Percentiles rank a stretch among this genome's conserved stretches.
phyloP scores from a whole-genome alignment of 2,329 filamentous ascomycete species.

The Pseudogymnoascus sp. region DNA sequence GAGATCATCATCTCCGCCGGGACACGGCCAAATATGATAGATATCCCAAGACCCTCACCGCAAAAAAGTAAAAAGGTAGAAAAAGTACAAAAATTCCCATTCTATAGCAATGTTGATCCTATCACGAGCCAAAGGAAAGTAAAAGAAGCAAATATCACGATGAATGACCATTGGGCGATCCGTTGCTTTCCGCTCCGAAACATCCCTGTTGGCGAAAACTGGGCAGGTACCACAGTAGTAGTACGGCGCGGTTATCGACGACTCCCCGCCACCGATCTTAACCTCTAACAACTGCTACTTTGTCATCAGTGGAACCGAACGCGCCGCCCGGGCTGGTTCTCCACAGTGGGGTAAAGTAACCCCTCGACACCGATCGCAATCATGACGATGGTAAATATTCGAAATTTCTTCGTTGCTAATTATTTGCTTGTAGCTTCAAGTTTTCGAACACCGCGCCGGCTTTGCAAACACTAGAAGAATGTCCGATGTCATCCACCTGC shows the following conservation, averaged over 20 bases:
- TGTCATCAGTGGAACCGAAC: neutral
- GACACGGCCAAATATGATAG: neutral
- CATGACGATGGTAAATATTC: slow-evolving; percentile 3
- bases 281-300: neutral
- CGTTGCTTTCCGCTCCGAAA: neutral
- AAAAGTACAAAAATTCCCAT: neutral
- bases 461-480: neutral
- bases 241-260: neutral
- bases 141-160: slow-evolving; percentile 1
- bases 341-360: slow-evolving; percentile 7
- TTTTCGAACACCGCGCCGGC: neutral
- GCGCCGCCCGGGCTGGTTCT: neutral
- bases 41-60: no score
- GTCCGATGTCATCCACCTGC: slow-evolving; percentile 55
- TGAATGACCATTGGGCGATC: neutral
- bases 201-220: neutral
- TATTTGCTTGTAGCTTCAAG: neutral
- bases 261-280: neutral
- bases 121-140: neutral
- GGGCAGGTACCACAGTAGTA: neutral
- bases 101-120: neutral
- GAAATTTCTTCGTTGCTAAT: neutral
- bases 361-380: slow-evolving; percentile 2
- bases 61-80: no score
- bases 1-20: neutral